phyloP scores from a whole-genome alignment of 805 yeast genomes.

The Yarrowia alimentaria region DNA sequence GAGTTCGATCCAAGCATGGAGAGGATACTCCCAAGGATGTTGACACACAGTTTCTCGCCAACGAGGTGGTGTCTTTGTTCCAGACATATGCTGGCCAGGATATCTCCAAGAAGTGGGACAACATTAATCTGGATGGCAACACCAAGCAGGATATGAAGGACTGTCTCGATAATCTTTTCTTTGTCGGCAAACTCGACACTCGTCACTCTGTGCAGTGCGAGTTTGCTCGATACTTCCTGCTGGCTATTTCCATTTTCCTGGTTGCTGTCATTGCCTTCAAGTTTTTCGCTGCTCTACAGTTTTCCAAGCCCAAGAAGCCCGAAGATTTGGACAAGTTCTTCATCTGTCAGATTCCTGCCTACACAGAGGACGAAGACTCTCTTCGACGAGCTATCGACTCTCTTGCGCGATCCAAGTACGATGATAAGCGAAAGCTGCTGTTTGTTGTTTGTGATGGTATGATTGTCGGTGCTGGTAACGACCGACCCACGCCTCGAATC shows the following conservation, averaged over 20 bases:
- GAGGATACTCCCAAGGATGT: constrained; percentile 33
- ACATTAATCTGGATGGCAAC: constrained; percentile 35
- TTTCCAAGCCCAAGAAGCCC: constrained; percentile 39
- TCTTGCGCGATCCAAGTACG: constrained; percentile 55
- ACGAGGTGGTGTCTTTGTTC: constrained; percentile 37
- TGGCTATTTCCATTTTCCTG: constrained; percentile 43
- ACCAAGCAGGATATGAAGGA: constrained; percentile 36
- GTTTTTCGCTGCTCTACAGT: constrained; percentile 45
- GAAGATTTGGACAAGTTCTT: constrained; percentile 44
- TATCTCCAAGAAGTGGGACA: constrained; percentile 36
- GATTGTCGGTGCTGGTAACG: constrained; percentile 62
- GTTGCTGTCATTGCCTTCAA: constrained; percentile 41
- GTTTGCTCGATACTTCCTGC: constrained; percentile 46
- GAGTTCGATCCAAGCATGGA: constrained; percentile 38
- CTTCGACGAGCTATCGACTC: constrained; percentile 59
- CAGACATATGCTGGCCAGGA: constrained; percentile 42
- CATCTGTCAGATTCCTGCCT: constrained; percentile 53
- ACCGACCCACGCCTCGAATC: constrained; percentile 56
- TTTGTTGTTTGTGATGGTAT: constrained; percentile 61
- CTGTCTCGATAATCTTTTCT: constrained; percentile 43
- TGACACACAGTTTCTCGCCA: constrained; percentile 39
- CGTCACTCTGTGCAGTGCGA: constrained; percentile 42
- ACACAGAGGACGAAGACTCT: constrained; percentile 58
- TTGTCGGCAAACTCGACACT: constrained; percentile 45
- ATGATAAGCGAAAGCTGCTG: constrained; percentile 57